Conservation (phyloP, 495 filamentous ascomycete species). For the Sabuloglossum arenarium region DNA sequence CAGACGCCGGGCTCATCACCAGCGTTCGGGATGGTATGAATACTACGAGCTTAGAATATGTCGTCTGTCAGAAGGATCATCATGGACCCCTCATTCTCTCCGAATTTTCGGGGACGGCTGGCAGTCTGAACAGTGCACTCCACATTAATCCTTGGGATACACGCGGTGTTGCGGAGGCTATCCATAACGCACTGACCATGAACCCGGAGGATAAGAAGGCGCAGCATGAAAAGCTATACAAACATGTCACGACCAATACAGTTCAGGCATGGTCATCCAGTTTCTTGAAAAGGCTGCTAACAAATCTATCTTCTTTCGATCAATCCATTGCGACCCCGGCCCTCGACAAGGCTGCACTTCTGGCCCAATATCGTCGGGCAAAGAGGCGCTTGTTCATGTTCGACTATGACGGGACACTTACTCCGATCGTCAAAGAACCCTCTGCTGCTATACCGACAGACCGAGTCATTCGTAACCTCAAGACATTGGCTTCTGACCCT, state of each 20-base stretch:
- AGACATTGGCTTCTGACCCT: conserved; percentile 54
- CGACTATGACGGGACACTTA: conserved; percentile 96
- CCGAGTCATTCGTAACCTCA: conserved; percentile 55
- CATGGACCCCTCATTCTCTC: conserved; percentile 79
- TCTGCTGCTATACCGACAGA: conserved; percentile 71
- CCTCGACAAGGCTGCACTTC: conserved; percentile 47
- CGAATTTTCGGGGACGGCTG: conserved; percentile 86
- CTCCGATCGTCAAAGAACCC: conserved; percentile 81
- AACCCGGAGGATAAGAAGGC: conserved; percentile 32
- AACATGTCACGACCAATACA: conserved; percentile 63
- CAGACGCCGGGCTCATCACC: conserved; percentile 78
- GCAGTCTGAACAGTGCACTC: conserved; percentile 62
- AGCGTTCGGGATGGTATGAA: conserved; percentile 93
- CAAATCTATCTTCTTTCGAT: conserved; percentile 55
- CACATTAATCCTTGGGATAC: conserved; percentile 93
- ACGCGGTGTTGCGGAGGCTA: conserved; percentile 54
- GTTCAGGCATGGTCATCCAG: conserved; percentile 65
- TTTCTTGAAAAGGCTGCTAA: conserved; percentile 53
- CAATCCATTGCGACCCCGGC: conserved; percentile 45
- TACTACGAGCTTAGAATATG: conserved; percentile 82
- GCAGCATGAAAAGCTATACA: conserved; percentile 45
- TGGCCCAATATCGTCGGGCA: conserved; percentile 49
- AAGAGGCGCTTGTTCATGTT: conserved; percentile 81
- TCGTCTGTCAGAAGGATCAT: conserved; percentile 70
- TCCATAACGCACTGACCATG: conserved; percentile 62